A percentile compares a stretch with the other conserved stretches of the same genome.
phyloP scores from a whole-genome alignment of 1,284 basidiomycete genomes.

The Polyporus tsugae region DNA sequence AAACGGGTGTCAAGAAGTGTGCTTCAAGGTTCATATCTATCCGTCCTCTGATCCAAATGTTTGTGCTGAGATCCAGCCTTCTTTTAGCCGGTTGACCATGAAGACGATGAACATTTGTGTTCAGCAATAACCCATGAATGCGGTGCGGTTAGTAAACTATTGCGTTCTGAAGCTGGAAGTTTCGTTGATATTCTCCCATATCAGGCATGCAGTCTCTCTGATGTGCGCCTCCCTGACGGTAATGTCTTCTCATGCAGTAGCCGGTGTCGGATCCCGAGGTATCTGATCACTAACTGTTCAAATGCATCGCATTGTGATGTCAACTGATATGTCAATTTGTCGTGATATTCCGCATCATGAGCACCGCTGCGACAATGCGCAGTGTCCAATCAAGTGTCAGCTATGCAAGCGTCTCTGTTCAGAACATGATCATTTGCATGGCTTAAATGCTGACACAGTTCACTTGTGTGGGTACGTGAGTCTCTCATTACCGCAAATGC shows the following conservation, averaged over 20 bases:
- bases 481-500: too few relatives aligned
- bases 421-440: conserved; percentile 60
- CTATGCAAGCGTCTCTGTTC: conserved; percentile 63
- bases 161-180: background rate
- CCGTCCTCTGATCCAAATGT: too few relatives aligned
- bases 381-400: conserved; percentile 61
- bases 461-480: conserved; percentile 74
- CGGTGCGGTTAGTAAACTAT: conserved; percentile 49
- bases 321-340: conserved; percentile 36
- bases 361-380: conserved; percentile 58
- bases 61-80: background rate
- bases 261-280: conserved; percentile 55
- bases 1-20: conserved; percentile 56
- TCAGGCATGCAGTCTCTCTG: conserved; percentile 55
- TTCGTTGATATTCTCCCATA: background rate
- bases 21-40: conserved; percentile 54
- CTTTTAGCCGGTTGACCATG: conserved; percentile 52
- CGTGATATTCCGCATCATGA: conserved; percentile 53
- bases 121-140: conserved; percentile 62
- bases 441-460: conserved; percentile 45
- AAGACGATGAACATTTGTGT: conserved; percentile 59
- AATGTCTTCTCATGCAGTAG: conserved; percentile 50
- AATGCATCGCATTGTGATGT: too few relatives aligned
- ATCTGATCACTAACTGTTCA: too few relatives aligned
- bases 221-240: conserved; percentile 44